Evolutionary conservation across 1,284 basidiomycete genomes (phyloP), one percentile per base, ranked within the genome.

Genomic region (Moesziomyces aphidis): DNA sequence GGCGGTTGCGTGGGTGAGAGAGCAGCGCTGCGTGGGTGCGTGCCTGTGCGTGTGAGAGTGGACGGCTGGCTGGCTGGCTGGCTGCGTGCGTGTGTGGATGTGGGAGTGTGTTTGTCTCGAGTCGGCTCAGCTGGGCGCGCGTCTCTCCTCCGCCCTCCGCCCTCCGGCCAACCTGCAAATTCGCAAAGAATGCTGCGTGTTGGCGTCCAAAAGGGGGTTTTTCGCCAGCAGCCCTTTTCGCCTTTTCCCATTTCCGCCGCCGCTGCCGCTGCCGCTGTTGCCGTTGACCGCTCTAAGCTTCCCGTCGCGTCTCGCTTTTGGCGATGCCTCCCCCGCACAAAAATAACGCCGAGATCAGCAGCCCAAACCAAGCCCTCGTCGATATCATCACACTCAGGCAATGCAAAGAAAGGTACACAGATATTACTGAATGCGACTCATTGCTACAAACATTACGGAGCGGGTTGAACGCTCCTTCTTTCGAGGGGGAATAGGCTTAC

Each of bases 381-480:
- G 26, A 28, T 28, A 13, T 34, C 31, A 34, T 13, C 31, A 34
- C 31, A 11, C 31, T 34, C 10, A 34, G 31, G 10, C 13, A 10
- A 34, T 11, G 31, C 31, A 34, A 34, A 34, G 31, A 17, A 7
- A n/a, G 36, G 36, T 42, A 42, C 19, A 42, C 39, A 39, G 15
- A 39, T 42, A 42, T 17, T 42, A 34, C 31, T n/a, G 24, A 15
- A 26, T n/a, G 28, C 23, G 5, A 28, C n/a, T 28, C 26, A 6
- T 19, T 17, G 7, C 46, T 3, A 31, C n/a, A 9, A 6, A 17
- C 9, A 21, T 19, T 44, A 9, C 39, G 19, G 47, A 56, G 64
- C 64, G 47, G 54, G 52, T 62, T 62, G 60, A 59, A 62, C 57
- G 59, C 60, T 48, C 28, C 43, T 31, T 3, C 42, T 36, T 11